phyloP scores from a whole-genome alignment of 805 yeast species.

The Alloascoidea africana region DNA sequence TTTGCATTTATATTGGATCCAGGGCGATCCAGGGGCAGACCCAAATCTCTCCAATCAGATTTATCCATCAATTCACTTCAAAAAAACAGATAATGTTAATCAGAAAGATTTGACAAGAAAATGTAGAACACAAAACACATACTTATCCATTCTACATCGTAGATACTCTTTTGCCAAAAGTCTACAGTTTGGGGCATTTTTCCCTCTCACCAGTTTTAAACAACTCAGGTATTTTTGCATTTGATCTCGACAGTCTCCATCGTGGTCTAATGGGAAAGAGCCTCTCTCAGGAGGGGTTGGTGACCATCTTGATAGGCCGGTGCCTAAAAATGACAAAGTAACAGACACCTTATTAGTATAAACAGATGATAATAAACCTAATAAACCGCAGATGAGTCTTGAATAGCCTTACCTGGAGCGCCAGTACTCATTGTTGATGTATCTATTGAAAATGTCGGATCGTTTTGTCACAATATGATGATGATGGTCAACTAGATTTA shows the following conservation, averaged over 20 bases:
- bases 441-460: no score
- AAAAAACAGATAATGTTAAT: neutral
- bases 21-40: constrained; percentile 44
- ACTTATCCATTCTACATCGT: constrained; percentile 77
- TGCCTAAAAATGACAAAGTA: constrained; percentile 2
- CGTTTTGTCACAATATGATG: no score
- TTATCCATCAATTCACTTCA: constrained; percentile 33
- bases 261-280: constrained; percentile 5
- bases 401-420: no score
- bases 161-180: constrained; percentile 68
- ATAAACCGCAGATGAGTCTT: no score
- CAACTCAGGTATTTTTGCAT: constrained; percentile 72
- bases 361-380: no score
- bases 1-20: neutral
- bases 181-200: constrained; percentile 87
- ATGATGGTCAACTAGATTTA: no score
- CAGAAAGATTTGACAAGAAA: neutral
- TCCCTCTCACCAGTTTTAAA: constrained; percentile 59
- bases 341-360: no score
- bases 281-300: neutral
- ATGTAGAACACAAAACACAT: constrained; percentile 13
- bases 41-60: constrained; percentile 46
- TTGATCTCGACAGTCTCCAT: constrained; percentile 60
- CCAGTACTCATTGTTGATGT: no score
- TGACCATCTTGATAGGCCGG: neutral